Evolutionary conservation across 2,329 filamentous ascomycete genomes (phyloP).

Genomic region (Akanthomyces uredinophilus): DNA sequence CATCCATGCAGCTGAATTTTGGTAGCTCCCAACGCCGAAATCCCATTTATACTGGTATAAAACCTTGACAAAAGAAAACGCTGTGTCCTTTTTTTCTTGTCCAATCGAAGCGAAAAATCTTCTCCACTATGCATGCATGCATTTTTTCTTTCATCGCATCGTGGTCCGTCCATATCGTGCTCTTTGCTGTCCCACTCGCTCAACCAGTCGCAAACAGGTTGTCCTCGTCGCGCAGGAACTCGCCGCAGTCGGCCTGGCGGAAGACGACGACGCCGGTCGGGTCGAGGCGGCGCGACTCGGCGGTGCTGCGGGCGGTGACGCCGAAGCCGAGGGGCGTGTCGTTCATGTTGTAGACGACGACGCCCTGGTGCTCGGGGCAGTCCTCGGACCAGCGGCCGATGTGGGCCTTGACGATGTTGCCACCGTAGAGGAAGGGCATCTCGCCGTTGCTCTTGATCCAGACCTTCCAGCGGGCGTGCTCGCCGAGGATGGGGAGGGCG

Average conservation of each 20-base stretch:
- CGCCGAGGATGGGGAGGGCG: constrained; percentile 77
- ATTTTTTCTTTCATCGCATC: not conserved
- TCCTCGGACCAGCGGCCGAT: constrained; percentile 84
- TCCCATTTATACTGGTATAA: constrained; percentile 7
- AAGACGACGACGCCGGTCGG: constrained; percentile 88
- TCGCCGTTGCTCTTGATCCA: constrained; percentile 96
- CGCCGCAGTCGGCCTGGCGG: constrained; percentile 87
- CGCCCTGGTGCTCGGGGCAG: constrained; percentile 86
- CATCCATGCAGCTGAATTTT: constrained; percentile 9
- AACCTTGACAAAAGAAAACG: not conserved
- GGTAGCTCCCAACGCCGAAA: constrained; percentile 9
- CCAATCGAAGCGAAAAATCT: not conserved
- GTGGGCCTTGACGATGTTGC: constrained; percentile 69
- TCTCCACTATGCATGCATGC: no score
- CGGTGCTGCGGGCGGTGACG: constrained; percentile 80
- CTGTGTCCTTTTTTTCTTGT: not conserved
- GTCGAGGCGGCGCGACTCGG: constrained; percentile 77
- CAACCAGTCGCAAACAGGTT: constrained; percentile 55
- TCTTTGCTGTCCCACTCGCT: not conserved
- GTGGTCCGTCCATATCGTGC: not conserved
- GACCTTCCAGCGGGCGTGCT: constrained; percentile 91
- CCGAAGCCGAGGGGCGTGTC: constrained; percentile 94
- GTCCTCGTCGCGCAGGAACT: constrained; percentile 84
- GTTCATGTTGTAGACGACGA: constrained; percentile 86
- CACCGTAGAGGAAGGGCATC: constrained; percentile 95